Base-by-base conservation (phyloP, 2,329 filamentous ascomycete genomes). In the Curvularia eragrostidis region DNA sequence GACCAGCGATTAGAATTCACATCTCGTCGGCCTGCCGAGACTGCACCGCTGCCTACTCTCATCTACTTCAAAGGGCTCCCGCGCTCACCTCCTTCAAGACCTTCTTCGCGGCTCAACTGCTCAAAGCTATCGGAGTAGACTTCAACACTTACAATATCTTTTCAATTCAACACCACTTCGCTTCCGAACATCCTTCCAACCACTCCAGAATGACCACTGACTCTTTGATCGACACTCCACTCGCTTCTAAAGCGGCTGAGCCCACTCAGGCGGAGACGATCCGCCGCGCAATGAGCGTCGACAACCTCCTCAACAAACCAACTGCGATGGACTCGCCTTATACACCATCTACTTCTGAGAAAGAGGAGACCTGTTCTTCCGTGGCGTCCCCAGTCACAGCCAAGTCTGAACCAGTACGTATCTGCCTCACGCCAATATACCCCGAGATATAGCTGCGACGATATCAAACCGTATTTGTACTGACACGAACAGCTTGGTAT, bases 71-170 rank as follows among this genome's bases (percentile, higher is more conserved):
- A 63, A 62, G 48, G 23, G 19, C 65, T 46, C 60, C 56, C 15
- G 8, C 59, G 64, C 71, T 56, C 63, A 70, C 65, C 66, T 67
- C 48, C 59, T 59, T 71, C 68, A 48, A 72, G 68, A 73, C 59
- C 48, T 61, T 23, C 59, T 54, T 51, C 49, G 30, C 51, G 56
- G 52, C 51, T 19, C 23, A 28, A 42, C 52, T 41, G 28, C 28
- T 47, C 42, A 48, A 48, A 34, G 18, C 13, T 32, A 41, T 23
- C 30, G 15, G 39, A 39, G 15, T 6, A 43, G 15, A 15, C 10
- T 46, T 6, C 26, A 2, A 1, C 8, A 12, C n/a, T 36, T 32
- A 48, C 32, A 39, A 26, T n/a, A 24, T 39, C 21, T 28, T 38
- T 26, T 26, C 23, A 4, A 36, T 18, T n/a, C 43, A 46, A 18